Base-by-base conservation (phyloP, 768 basidiomycete species). In the Chalciporus chontae region DNA sequence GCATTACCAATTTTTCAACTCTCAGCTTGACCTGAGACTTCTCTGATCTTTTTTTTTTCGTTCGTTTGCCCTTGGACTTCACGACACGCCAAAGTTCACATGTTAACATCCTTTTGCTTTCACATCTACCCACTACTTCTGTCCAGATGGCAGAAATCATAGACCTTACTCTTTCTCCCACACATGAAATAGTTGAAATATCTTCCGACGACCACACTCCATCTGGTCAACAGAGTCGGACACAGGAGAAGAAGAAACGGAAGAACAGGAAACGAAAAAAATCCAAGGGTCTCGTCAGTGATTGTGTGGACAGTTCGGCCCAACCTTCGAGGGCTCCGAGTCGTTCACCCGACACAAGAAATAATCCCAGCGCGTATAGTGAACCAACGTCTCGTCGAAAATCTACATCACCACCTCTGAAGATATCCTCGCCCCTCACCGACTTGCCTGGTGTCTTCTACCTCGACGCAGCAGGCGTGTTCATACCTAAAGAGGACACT, bases 1-100 rank as follows among this genome's bases (percentile, higher is more conserved):
- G 77, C 73, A 69, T 70, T 70, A 42, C 69, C 69, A 78, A 79
- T 79, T 79, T 81, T 80, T 79, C 78, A 76, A 68, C 37, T 44
- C 70, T 72, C 72, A 72, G 78, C 67, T 75, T 54, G 63, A 34
- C 21, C 72, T 73, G 74, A 71, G 72, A 27, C 6, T 26, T 26
- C 5, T 39, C 45, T 39, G 26, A 18, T 5, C 8, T 9, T 1
- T 18, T n/a, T 31, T 0, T 43, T 34, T 24, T 3, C 23, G 14
- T 32, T 39, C 11, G 45, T 31, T n/a, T 32, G n/a, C 2, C 23
- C 7, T 26, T 26, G 3, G 7, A 26, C 5, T 8, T 8, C 26
- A 26, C 8, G 7, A 24, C 5, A 9, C n/a, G 34, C 34, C 5
- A 15, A 15, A 4, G 15, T 36, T 36, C 5, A 6, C n/a, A 10